A percentile compares a stretch with the other conserved stretches of the same genome.
Evolutionary conservation across 139 green algal genomes (phyloP).

Genomic region (Chlorella ohadii): DNA sequence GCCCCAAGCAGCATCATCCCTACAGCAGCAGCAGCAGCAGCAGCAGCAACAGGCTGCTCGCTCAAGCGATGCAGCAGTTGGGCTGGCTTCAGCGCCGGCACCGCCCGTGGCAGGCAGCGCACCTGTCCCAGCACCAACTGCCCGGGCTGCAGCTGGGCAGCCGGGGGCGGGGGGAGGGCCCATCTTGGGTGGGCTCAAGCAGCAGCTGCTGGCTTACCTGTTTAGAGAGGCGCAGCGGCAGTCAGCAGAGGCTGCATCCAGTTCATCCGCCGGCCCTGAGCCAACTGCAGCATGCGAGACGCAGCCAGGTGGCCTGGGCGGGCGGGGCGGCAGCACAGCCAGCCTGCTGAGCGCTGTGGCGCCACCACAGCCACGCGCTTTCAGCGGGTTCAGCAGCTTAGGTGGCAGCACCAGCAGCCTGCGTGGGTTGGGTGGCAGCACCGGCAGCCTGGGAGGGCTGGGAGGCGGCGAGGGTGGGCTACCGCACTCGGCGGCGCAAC

Average conservation of each 20-base stretch:
- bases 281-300: not conserved
- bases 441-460: not conserved
- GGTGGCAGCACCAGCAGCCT: not conserved
- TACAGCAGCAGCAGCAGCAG: slow-evolving; percentile 4
- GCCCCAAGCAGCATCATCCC: not conserved
- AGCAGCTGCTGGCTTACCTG: slow-evolving; percentile 41
- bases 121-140: not conserved
- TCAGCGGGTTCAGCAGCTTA: not conserved
- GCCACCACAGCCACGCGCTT: too few species aligned
- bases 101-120: not conserved
- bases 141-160: too few species aligned
- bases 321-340: slow-evolving; percentile 3
- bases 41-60: not conserved
- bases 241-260: not conserved
- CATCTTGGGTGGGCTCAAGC: slow-evolving; percentile 33
- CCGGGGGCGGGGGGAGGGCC: too few species aligned
- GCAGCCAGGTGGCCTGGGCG: not conserved
- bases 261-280: not conserved
- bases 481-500: not conserved
- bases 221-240: slow-evolving; percentile 29
- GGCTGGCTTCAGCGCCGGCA: not conserved
- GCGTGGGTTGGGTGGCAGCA: not conserved
- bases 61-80: not conserved
- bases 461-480: too few species aligned
- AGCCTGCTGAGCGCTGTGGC: slow-evolving; percentile 7